Evolutionary conservation across 2,329 filamentous ascomycete genomes (phyloP).

Genomic region (Aspergillus fijiensis): DNA sequence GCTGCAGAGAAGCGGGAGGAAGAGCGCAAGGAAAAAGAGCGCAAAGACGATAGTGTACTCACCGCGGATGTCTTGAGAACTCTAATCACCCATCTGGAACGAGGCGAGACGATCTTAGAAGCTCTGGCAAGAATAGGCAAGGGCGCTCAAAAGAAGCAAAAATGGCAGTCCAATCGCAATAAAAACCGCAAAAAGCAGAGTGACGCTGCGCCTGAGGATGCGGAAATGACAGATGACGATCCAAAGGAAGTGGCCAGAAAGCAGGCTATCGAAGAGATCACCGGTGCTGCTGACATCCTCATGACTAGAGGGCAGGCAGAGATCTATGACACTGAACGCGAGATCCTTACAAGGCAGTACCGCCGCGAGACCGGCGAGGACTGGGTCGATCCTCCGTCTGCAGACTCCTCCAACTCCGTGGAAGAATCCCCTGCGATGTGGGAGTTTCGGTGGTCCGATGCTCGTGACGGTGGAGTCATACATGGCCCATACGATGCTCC

Average conservation of each 20-base stretch:
- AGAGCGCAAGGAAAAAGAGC: constrained; percentile 68
- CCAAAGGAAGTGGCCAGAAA: constrained; percentile 68
- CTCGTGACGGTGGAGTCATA: constrained; percentile 71
- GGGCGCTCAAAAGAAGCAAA: constrained; percentile 57
- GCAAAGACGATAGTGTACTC: constrained; percentile 71
- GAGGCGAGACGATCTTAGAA: constrained; percentile 82
- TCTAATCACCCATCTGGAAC: constrained; percentile 72
- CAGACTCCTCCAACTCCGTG: constrained; percentile 28
- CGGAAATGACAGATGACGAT: constrained; percentile 73
- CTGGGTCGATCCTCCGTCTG: constrained; percentile 62
- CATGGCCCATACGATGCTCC: constrained; percentile 84
- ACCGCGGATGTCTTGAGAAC: constrained; percentile 71
- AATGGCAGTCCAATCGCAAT: constrained; percentile 62
- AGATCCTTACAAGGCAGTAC: constrained; percentile 79
- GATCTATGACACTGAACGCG: constrained; percentile 88
- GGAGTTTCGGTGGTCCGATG: constrained; percentile 93
- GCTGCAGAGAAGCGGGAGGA: constrained; percentile 83
- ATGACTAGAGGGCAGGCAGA: constrained; percentile 79
- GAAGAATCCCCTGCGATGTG: constrained; percentile 57
- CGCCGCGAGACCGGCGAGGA: constrained; percentile 80
- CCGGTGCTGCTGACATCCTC: constrained; percentile 83
- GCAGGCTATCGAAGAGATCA: constrained; percentile 75
- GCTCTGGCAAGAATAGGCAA: constrained; percentile 79
- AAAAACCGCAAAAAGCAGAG: constrained; percentile 51
- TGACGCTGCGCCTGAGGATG: constrained; percentile 47